Evolutionary conservation across 345 rosid genomes (phyloP).

Genomic region (Corymbia maculata): DNA sequence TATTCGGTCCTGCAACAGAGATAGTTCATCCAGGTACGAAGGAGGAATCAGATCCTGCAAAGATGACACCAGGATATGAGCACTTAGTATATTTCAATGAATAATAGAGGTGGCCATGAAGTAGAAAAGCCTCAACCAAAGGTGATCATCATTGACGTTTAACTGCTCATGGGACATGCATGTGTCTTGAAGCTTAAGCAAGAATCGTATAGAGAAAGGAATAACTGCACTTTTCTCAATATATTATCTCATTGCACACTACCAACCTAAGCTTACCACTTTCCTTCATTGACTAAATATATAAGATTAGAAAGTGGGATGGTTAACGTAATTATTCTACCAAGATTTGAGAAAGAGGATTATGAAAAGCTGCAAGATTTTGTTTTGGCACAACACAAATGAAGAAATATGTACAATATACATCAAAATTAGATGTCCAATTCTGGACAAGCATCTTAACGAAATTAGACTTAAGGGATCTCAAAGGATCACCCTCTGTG

Average conservation of each 20-base stretch:
- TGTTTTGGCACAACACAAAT: not conserved
- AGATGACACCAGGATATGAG: not conserved
- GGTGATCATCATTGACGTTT: not conserved
- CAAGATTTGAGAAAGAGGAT: not conserved
- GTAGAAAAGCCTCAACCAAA: not conserved
- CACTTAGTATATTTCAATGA: not conserved
- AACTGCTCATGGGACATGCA: not conserved
- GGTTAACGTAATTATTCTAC: not conserved
- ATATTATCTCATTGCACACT: not conserved
- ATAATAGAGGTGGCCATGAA: not conserved
- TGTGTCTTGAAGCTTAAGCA: not conserved
- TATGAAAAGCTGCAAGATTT: not conserved
- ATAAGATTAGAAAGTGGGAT: not conserved
- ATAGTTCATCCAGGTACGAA: conserved; percentile 75
- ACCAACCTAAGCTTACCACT: not conserved
- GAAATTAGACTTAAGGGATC: not conserved
- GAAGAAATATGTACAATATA: not conserved
- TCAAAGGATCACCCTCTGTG: not conserved
- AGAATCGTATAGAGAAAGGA: not conserved
- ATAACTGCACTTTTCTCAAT: not conserved
- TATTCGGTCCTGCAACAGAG: conserved; percentile 79
- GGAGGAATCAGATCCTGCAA: conserved; percentile 84
- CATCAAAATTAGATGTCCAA: not conserved
- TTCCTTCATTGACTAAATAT: not conserved
- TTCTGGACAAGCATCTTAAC: not conserved